Percentiles rank a stretch among this genome's conserved stretches.
These are phyloP conservation scores for Effrenium voratum DNA, from an alignment of 73 alveolate genomes.

Conservation along the genomic window DNA sequence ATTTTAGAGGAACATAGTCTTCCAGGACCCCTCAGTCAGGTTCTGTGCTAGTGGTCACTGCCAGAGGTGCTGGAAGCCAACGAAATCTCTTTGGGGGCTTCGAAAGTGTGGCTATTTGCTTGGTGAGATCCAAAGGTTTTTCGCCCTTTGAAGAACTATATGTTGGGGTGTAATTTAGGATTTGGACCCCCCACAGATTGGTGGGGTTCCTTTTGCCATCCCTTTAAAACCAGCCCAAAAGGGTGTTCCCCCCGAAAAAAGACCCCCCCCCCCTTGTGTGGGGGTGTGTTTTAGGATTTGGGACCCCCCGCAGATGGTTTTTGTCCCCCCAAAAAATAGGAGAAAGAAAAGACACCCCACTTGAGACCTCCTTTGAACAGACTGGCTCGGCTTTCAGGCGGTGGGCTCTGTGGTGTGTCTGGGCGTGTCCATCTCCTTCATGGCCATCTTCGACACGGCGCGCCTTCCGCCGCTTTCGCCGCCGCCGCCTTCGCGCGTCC, in stretches of 20 bases:
- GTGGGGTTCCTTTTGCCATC: too few relatives aligned
- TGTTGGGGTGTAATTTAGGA: background rate
- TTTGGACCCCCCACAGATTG: background rate
- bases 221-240: background rate
- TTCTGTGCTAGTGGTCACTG: too few relatives aligned
- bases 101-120: too few relatives aligned
- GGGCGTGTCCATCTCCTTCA: slow-evolving; percentile 48
- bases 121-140: too few relatives aligned
- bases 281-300: too few relatives aligned
- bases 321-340: background rate
- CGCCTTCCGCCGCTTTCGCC: background rate
- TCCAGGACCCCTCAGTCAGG: too few relatives aligned
- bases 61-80: too few relatives aligned
- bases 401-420: slow-evolving; percentile 54
- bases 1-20: too few relatives aligned
- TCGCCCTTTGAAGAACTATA: too few relatives aligned
- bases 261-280: too few relatives aligned
- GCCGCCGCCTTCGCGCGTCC: background rate
- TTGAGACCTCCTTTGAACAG: background rate
- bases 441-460: slow-evolving; percentile 73
- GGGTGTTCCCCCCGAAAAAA: too few relatives aligned
- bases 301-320: background rate
- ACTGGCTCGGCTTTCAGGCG: background rate
- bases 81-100: too few relatives aligned
- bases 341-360: background rate